These are phyloP conservation scores for Quercus tomentella DNA, from an alignment of 331 rosid species.

Conservation along the genomic window DNA sequence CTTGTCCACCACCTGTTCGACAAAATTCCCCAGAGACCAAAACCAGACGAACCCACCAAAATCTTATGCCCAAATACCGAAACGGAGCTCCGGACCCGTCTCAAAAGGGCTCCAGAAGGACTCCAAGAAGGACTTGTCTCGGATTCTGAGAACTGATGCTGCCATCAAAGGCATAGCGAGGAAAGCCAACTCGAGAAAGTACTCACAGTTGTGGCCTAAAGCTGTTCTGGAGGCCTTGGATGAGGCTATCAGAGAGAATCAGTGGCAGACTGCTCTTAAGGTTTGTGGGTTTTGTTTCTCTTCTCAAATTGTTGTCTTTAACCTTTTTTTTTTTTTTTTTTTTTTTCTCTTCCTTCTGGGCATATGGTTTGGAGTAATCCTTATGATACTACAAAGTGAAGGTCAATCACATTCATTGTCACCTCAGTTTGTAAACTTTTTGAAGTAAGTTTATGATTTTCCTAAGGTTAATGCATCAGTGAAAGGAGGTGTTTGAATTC, in stretches of 20 bases:
- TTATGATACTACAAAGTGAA: no score
- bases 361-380: no score
- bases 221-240: constrained; percentile 79
- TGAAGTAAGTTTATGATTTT: no score
- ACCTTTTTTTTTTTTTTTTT: neutral
- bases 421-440: no score
- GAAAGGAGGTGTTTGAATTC: no score
- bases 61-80: constrained; percentile 24
- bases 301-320: neutral
- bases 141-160: constrained; percentile 76
- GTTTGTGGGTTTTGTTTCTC: constrained; percentile 16
- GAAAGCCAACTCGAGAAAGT: constrained; percentile 61
- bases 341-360: neutral
- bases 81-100: constrained; percentile 31
- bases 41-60: neutral
- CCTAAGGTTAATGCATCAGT: no score
- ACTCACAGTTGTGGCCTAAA: constrained; percentile 70
- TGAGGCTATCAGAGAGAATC: constrained; percentile 53
- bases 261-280: constrained; percentile 68
- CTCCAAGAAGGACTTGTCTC: constrained; percentile 58
- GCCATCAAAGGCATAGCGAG: constrained; percentile 60
- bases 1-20: constrained; percentile 16
- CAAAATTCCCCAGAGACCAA: constrained; percentile 14
- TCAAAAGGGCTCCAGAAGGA: constrained; percentile 47
- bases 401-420: no score